Percentiles rank a stretch among this genome's conserved stretches.
Conservation (phyloP, 2,329 filamentous ascomycete genomes). For the Chaetothyriales sp. region DNA sequence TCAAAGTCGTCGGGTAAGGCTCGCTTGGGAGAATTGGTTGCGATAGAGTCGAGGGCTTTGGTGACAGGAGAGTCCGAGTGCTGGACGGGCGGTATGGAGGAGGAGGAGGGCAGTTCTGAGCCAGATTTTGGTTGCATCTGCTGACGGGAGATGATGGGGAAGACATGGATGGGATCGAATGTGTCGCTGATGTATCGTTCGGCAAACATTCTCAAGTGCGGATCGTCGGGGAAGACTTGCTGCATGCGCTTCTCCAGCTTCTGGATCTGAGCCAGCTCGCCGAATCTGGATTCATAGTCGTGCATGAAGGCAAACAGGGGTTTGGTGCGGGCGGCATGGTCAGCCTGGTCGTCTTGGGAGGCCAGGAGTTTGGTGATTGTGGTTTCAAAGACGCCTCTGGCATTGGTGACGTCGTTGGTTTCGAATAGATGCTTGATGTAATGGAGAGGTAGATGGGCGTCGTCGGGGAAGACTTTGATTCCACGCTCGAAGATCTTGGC, state of each 20-base stretch:
- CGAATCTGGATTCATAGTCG: slow-evolving; percentile 86
- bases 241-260: slow-evolving; percentile 87
- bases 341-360: slow-evolving; percentile 49
- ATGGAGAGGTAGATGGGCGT: slow-evolving; percentile 84
- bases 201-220: slow-evolving; percentile 59
- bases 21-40: slow-evolving; percentile 38
- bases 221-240: slow-evolving; percentile 83
- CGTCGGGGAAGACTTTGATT: slow-evolving; percentile 81
- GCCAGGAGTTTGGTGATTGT: slow-evolving; percentile 69
- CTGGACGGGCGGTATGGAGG: slow-evolving; percentile 14
- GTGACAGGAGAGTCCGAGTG: slow-evolving; percentile 24
- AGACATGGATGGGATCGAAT: slow-evolving; percentile 73
- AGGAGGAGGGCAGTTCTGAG: slow-evolving; percentile 31
- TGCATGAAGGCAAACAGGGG: slow-evolving; percentile 85
- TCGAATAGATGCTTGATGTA: slow-evolving; percentile 91
- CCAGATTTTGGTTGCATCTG: slow-evolving; percentile 57
- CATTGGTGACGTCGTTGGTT: slow-evolving; percentile 88
- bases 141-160: slow-evolving; percentile 63
- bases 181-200: slow-evolving; percentile 58
- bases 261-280: slow-evolving; percentile 77
- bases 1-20: slow-evolving; percentile 59
- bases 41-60: slow-evolving; percentile 24
- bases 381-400: slow-evolving; percentile 89
- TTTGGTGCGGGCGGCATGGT: slow-evolving; percentile 61
- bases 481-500: slow-evolving; percentile 94